These are phyloP conservation scores for Rhazya stricta DNA, from an alignment of 257 asterid genomes.

Conservation along the genomic window DNA sequence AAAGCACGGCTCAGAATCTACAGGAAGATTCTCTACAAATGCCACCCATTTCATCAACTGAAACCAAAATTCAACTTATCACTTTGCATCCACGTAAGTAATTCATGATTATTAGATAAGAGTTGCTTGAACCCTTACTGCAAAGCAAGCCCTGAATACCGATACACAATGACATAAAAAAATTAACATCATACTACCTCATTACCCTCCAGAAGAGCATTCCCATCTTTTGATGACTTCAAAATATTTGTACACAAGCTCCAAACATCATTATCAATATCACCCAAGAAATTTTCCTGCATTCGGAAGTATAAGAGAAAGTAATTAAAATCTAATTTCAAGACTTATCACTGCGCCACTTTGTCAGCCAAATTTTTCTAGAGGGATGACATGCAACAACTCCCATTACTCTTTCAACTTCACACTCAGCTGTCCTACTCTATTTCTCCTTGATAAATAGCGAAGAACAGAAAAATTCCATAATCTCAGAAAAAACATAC, in stretches of 20 bases:
- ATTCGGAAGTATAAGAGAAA: background rate
- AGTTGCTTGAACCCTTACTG: background rate
- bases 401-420: too few relatives aligned
- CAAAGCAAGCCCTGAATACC: background rate
- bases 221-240: conserved; percentile 38
- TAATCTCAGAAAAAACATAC: background rate
- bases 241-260: conserved; percentile 41
- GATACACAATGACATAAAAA: background rate
- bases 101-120: background rate
- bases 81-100: background rate
- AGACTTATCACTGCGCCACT: background rate
- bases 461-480: background rate
- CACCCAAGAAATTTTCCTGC: conserved; percentile 42
- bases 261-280: conserved; percentile 41
- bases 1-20: conserved; percentile 24
- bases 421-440: background rate
- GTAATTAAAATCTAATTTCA: background rate
- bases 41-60: conserved; percentile 61
- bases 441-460: background rate
- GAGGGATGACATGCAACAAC: background rate
- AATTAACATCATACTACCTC: conserved; percentile 41
- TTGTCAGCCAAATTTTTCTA: background rate
- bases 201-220: conserved; percentile 21
- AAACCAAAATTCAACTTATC: conserved; percentile 19
- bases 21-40: conserved; percentile 43